Evolutionary conservation across 768 basidiomycete genomes (phyloP).

Genomic region (Tulasnella sp.): DNA sequence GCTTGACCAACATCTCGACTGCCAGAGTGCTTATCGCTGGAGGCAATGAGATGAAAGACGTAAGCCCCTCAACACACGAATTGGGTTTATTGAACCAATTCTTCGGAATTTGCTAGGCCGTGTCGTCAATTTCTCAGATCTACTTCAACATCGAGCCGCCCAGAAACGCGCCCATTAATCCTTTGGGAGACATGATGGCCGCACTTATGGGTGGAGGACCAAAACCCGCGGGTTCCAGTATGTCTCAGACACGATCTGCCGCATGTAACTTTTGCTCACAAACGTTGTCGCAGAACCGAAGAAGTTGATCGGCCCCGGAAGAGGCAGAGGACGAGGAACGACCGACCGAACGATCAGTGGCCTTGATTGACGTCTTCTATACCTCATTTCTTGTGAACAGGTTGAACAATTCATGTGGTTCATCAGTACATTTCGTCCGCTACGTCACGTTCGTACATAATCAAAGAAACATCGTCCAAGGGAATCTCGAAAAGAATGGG

Average conservation of each 20-base stretch:
- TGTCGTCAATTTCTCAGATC: neutral
- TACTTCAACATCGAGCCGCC: conserved; percentile 86
- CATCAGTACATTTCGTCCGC: neutral
- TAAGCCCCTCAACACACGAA: conserved; percentile 27
- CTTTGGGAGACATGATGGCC: conserved; percentile 80
- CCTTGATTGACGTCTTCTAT: neutral
- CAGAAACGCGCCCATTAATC: conserved; percentile 55
- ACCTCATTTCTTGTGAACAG: neutral
- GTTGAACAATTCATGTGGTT: neutral
- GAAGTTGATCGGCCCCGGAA: neutral
- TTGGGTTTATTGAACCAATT: conserved; percentile 10
- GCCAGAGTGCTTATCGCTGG: conserved; percentile 52
- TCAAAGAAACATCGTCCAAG: neutral
- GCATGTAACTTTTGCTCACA: no score
- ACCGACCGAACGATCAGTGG: neutral
- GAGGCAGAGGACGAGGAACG: neutral
- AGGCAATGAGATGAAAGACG: conserved; percentile 49
- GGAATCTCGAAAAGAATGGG: neutral
- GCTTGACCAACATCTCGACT: neutral
- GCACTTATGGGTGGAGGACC: conserved; percentile 69
- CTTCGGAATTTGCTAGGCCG: neutral
- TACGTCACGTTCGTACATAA: neutral
- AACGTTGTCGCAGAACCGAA: neutral
- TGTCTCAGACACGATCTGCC: neutral
- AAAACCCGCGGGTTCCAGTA: neutral